Base-by-base conservation (phyloP, 2,329 filamentous ascomycete species). In the Lasiodiplodia hormozganensis region DNA sequence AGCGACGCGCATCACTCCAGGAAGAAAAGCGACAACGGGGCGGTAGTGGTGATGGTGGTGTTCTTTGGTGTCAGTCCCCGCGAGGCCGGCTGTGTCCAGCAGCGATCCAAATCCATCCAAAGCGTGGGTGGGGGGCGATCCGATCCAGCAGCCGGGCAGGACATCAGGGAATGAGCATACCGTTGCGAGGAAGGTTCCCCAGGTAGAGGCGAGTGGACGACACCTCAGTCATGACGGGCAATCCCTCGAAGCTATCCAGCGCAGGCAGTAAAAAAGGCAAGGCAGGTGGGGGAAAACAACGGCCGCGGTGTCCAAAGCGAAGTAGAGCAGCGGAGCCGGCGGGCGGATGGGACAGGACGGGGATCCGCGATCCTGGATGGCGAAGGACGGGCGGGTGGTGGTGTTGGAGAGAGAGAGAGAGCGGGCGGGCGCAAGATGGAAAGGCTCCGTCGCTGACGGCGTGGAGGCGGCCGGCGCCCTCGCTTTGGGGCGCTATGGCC, bases 161-260 rank as follows among this genome's bases (percentile, higher is more conserved):
- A 56, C 62, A 56, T 65, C 62, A 62, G 67, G 67, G 67, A 68
- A 43, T 74, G 73, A 74, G 82, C 91, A 85, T 89, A 97, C 94
- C 94, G 86, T 92, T 93, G 83, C 94, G 93, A 82, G 96, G 95
- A 81, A 99, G 91, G 85, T 98, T 98, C 83, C 95, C 95, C 85
- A 98, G 86, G 85, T 98, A 99, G 75, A 98, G 92, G 85, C 96
- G 90, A 79, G 95, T 98, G 74, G 92, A 91, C 72, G 94, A 97
- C 74, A 97, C 95, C 85, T 97, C 93, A 77, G 89, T 91, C 88
- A 93, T 94, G 81, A 82, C 87, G 79, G 52, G 68, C 49, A 69
- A 68, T 68, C 51, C 58, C 31, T 40, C 36, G 65, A 67, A 68
- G 57, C 31, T 68, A 38, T 62, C 56, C 66, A 36, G 65, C 65